Percentiles rank a stretch among this genome's conserved stretches.
Evolutionary conservation across 2,329 filamentous ascomycete genomes (phyloP).

Genomic region (Pseudogymnoascus sp.): DNA sequence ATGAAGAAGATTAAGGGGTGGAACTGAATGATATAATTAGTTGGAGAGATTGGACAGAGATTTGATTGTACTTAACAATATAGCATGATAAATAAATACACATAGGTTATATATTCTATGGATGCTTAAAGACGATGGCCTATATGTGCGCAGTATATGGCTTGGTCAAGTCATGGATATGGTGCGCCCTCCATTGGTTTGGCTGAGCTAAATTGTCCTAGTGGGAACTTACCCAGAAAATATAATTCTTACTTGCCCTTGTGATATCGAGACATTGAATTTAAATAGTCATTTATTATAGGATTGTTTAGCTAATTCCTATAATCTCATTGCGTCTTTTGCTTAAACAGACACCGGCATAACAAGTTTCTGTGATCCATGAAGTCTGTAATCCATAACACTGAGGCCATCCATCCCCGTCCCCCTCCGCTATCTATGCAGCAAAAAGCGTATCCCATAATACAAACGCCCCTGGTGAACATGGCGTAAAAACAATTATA

Average conservation of each 20-base stretch:
- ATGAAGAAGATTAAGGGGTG: constrained; percentile 73
- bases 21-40: constrained; percentile 23
- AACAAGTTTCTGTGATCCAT: constrained; percentile 2
- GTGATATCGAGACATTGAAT: neutral
- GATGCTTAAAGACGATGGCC: neutral
- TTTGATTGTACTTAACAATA: neutral
- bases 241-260: neutral
- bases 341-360: neutral
- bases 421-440: constrained; percentile 1
- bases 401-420: neutral
- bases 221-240: too few relatives aligned
- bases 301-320: constrained; percentile 1
- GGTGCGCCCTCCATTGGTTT: neutral
- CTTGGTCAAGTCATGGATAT: neutral
- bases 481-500: constrained; percentile 6
- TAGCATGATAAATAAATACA: neutral
- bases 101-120: neutral
- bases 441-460: neutral
- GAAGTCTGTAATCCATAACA: constrained; percentile 4
- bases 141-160: neutral
- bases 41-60: neutral
- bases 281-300: constrained; percentile 6
- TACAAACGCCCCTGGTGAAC: constrained; percentile 3
- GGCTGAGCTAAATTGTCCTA: neutral
- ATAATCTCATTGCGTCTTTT: constrained; percentile 5